Base-by-base conservation (phyloP, 2,329 filamentous ascomycete species). In the Ophiostoma quercus region DNA sequence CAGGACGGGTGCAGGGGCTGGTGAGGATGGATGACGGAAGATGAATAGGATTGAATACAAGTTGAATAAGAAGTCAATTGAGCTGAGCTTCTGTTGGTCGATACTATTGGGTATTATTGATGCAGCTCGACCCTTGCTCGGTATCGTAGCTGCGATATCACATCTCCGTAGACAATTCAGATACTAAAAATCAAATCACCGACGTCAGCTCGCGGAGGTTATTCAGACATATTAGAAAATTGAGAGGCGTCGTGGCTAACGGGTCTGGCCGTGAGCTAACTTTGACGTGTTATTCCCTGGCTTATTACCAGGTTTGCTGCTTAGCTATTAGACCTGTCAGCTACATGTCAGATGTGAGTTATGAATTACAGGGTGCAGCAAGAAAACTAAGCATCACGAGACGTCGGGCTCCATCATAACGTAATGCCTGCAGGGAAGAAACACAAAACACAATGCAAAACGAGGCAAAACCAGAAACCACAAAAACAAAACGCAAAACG, bases 261-360 rank as follows among this genome's bases (percentile, higher is more conserved):
- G 51, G 51, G 51, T 9, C 51, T 57, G 51, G 51, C 51, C 51
- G 51, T 25, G 51, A 57, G 51, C 51, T 57, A 57, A 29, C 16
- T 19, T 19, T n/a, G 43, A 6, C 43, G 43, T 7, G 43, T 47
- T 47, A 47, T 47, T 47, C 6, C 16, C 43, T 47, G 43, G 14
- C 43, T 47, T n/a, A 19, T 47, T 47, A 16, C 43, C 43, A 47
- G 11, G 16, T 11, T 14, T 12, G 6, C 12, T 41, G 39, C 39
- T 41, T 5, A 11, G 2, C 25, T 29, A 29, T 29, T 29, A 29
- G 25, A 29, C 25, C 25, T 29, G 39, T 11, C 39, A 41, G 39
- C 43, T 47, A 19, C 43, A 47, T 47, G 16, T 19, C 14, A 47
- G 6, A 47, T 19, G 16, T 14, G 14, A 19, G 14, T 47, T 47